Evolutionary conservation across 805 yeast genomes (phyloP).

Genomic region (Candida ascalaphidarum): DNA sequence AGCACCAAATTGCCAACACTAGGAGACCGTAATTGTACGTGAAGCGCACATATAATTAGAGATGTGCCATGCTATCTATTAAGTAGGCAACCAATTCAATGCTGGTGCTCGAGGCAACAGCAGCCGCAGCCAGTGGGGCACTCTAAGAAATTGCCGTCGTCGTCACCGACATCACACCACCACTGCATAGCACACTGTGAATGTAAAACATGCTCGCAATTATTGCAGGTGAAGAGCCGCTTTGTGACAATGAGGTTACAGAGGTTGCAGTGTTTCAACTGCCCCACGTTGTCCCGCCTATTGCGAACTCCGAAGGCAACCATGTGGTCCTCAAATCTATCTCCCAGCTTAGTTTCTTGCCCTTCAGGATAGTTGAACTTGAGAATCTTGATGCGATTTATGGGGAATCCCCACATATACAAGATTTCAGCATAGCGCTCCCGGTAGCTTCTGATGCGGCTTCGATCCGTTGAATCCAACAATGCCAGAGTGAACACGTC

Average conservation of each 20-base stretch:
- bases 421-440: constrained; percentile 71
- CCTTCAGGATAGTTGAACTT: constrained; percentile 49
- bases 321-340: too few species aligned
- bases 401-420: constrained; percentile 75
- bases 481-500: constrained; percentile 32
- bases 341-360: too few species aligned
- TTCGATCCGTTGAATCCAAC: constrained; percentile 28
- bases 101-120: constrained; percentile 37
- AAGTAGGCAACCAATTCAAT: too few species aligned
- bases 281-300: constrained; percentile 22
- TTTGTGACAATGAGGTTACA: constrained; percentile 58
- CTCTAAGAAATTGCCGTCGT: constrained; percentile 18
- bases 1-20: constrained; percentile 61
- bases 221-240: constrained; percentile 56
- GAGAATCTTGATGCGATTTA: constrained; percentile 69
- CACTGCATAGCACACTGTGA: constrained; percentile 71
- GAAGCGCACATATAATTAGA: too few species aligned
- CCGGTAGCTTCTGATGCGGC: constrained; percentile 37
- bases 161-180: constrained; percentile 45
- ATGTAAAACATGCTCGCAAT: constrained; percentile 76
- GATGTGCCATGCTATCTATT: too few species aligned
- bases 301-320: neutral
- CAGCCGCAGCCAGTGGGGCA: constrained; percentile 91
- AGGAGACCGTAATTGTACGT: constrained; percentile 16
- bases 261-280: constrained; percentile 42